phyloP scores from a whole-genome alignment of 495 filamentous ascomycete species.

The Talaromyces borbonicus region DNA sequence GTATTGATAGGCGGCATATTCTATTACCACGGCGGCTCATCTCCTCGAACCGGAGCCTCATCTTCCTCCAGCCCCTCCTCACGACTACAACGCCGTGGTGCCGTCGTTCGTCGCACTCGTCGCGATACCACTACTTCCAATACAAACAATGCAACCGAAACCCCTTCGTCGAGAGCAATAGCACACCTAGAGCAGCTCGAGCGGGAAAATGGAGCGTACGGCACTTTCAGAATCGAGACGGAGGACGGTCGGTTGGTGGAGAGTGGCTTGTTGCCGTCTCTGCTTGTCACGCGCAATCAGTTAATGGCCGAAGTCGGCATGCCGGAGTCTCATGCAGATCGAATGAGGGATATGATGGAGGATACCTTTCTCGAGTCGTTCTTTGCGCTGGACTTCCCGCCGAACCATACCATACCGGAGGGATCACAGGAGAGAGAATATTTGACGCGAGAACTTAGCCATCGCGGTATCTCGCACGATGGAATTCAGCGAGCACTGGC shows the following conservation, averaged over 20 bases:
- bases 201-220: slow-evolving; percentile 37
- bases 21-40: slow-evolving; percentile 33
- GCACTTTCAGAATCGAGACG: slow-evolving; percentile 39
- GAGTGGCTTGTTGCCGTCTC: slow-evolving; percentile 35
- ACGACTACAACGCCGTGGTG: slow-evolving; percentile 38
- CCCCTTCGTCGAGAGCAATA: slow-evolving; percentile 32
- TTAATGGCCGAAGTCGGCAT: slow-evolving; percentile 37
- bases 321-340: slow-evolving; percentile 30
- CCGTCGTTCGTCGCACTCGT: slow-evolving; percentile 32
- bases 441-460: slow-evolving; percentile 32
- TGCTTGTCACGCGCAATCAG: slow-evolving; percentile 36
- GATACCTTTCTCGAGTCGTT: slow-evolving; percentile 41
- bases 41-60: slow-evolving; percentile 15
- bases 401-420: slow-evolving; percentile 25
- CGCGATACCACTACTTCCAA: slow-evolving; percentile 15
- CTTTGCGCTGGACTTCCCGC: slow-evolving; percentile 36
- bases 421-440: slow-evolving; percentile 26
- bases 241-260: slow-evolving; percentile 39
- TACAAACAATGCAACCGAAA: slow-evolving; percentile 16
- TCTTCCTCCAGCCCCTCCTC: no score
- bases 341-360: slow-evolving; percentile 42
- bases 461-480: slow-evolving; percentile 30
- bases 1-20: slow-evolving; percentile 40
- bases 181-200: slow-evolving; percentile 36
- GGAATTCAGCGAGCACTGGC: slow-evolving; percentile 32